Percentiles rank a stretch among this genome's conserved stretches.
Conservation (phyloP, 1,139 yeast genomes). For the Diutina rugosa region DNA sequence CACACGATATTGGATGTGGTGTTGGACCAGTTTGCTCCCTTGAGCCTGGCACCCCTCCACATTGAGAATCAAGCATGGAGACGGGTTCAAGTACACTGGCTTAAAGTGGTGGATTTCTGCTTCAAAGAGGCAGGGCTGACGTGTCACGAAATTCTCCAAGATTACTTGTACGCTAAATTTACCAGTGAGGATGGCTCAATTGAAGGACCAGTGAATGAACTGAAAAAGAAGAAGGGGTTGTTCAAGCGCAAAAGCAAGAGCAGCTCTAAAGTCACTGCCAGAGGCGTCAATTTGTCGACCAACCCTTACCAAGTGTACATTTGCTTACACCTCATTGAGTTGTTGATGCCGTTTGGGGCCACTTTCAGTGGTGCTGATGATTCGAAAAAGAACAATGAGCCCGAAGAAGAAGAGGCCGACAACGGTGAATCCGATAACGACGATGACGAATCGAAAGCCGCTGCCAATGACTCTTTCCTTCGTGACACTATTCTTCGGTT, state of each 20-base stretch:
- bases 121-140: conserved; percentile 27
- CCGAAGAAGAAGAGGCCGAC: conserved; percentile 3
- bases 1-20: conserved; percentile 17
- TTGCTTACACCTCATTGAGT: conserved; percentile 18
- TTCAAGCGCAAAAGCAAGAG: conserved; percentile 5
- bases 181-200: conserved; percentile 3
- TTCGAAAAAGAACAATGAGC: conserved; percentile 5
- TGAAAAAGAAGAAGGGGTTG: conserved; percentile 6
- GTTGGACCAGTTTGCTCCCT: conserved; percentile 18
- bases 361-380: conserved; percentile 12
- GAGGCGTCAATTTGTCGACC: conserved; percentile 17
- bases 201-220: not conserved
- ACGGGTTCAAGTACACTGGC: conserved; percentile 19
- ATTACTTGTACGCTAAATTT: conserved; percentile 20
- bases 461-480: conserved; percentile 7
- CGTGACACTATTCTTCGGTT: conserved; percentile 20
- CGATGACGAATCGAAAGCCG: conserved; percentile 6
- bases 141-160: conserved; percentile 24
- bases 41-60: conserved; percentile 12
- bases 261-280: conserved; percentile 14
- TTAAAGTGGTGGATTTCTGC: conserved; percentile 17
- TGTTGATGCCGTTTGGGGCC: conserved; percentile 25
- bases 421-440: conserved; percentile 2
- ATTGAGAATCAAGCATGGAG: conserved; percentile 24
- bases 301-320: conserved; percentile 25